These are phyloP conservation scores for Rhytidiadelphus loreus DNA, from an alignment of 225 moss, liverwort and hornwort species.

Conservation along the genomic window DNA sequence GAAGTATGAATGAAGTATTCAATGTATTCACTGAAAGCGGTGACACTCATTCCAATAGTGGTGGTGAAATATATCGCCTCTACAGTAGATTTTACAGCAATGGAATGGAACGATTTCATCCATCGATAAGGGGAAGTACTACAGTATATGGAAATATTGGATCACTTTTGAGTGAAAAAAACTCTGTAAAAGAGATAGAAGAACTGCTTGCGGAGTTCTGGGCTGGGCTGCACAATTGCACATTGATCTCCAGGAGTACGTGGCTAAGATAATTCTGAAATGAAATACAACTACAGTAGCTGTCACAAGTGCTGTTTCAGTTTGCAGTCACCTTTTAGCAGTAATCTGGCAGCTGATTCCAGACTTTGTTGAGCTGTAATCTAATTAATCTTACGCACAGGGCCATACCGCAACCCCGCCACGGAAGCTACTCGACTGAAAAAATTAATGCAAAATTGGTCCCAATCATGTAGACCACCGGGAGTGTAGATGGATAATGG, in stretches of 20 bases:
- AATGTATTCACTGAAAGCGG: background rate
- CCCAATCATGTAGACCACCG: background rate
- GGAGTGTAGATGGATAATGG: background rate
- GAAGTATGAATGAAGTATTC: too few relatives aligned
- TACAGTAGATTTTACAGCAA: background rate
- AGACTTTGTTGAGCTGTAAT: background rate
- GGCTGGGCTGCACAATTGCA: too few relatives aligned
- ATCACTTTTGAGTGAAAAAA: background rate
- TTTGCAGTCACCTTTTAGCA: background rate
- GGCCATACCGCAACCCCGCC: background rate
- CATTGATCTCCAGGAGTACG: background rate
- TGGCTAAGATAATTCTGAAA: background rate
- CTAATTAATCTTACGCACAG: too few relatives aligned
- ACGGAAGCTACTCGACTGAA: background rate
- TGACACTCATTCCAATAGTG: too few relatives aligned
- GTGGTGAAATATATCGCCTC: background rate
- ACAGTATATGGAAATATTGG: background rate
- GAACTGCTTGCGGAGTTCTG: background rate
- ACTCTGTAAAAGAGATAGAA: background rate
- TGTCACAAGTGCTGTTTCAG: background rate
- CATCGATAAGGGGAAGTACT: too few relatives aligned
- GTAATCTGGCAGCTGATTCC: background rate
- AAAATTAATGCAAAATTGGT: background rate
- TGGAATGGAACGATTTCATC: background rate
- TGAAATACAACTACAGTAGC: background rate